Conservation (phyloP, 1,284 basidiomycete species). For the Leccinum pachyderme region DNA sequence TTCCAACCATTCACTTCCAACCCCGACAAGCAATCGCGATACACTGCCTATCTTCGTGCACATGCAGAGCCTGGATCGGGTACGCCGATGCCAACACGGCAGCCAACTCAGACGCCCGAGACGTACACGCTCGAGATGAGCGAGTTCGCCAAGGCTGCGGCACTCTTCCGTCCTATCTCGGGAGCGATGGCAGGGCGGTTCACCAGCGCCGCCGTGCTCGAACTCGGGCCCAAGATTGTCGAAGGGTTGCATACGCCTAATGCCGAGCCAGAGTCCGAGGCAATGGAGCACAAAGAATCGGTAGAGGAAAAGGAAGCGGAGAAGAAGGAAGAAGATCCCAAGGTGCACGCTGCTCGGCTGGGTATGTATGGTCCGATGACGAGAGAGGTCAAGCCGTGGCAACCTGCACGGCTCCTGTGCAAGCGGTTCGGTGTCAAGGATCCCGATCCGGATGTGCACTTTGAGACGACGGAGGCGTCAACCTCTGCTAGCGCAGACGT, state of each 20-base stretch:
- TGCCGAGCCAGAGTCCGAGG: conserved; percentile 33
- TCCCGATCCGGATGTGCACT: conserved; percentile 40
- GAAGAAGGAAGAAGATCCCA: conserved; percentile 64
- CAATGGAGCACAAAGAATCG: conserved; percentile 31
- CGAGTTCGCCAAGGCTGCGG: conserved; percentile 85
- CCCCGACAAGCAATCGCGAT: conserved; percentile 80
- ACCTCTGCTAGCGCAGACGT: conserved; percentile 19
- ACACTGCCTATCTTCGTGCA: conserved; percentile 77
- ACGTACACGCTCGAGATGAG: conserved; percentile 80
- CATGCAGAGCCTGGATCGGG: conserved; percentile 52
- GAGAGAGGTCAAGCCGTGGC: conserved; percentile 71
- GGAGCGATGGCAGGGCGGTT: conserved; percentile 94
- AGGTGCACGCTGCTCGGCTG: conserved; percentile 75
- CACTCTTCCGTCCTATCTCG: conserved; percentile 89
- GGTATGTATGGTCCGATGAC: conserved; percentile 91
- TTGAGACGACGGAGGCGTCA: conserved; percentile 22
- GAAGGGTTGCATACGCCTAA: conserved; percentile 75
- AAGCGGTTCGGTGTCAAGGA: conserved; percentile 94
- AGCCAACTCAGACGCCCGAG: conserved; percentile 59
- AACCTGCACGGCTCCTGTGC: conserved; percentile 81
- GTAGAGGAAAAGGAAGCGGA: conserved; percentile 45
- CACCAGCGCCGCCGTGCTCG: conserved; percentile 69
- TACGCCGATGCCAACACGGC: conserved; percentile 42
- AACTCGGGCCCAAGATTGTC: conserved; percentile 60
- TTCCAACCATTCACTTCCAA: conserved; percentile 89